Evolutionary conservation across 225 moss, liverwort and hornwort genomes (phyloP), one percentile per base, ranked within the genome.

Genomic region (Lunularia cruciata): DNA sequence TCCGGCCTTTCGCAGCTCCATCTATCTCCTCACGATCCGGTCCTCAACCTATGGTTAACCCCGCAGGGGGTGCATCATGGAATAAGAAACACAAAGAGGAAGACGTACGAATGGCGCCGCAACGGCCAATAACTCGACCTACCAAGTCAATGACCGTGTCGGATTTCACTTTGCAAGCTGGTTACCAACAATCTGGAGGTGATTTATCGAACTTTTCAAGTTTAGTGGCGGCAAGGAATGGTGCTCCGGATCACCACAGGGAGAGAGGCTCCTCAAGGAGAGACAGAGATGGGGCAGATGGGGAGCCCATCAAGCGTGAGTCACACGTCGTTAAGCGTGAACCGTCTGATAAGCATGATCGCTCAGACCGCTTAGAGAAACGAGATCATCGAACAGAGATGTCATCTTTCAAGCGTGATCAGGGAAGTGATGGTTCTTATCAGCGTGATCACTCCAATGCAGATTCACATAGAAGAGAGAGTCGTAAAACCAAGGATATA

Each of bases 31-130:
- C 90, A 10, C 86, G 89, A 56, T 98, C 98, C 53, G 98, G 98
- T 35, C 98, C 98, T 12, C 98, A 98, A 78, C 85, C 91, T 55
- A 84, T 89, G 74, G 73, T 88, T n/a, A 87, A 83, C 66, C 88
- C 86, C 10, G 52, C 83, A 62, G 78, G 75, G 8, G 86, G 89
- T 65, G 86, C 73, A 25, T 83, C 96, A 61, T 98, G 96, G 96
- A 77, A 75, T 42, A 98, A 91, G 80, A 98, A 91, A 67, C 87
- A 89, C 63, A 91, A 89, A 73, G 98, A 93, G 19, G 98, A 98
- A 57, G 98, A 98, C 56, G 54, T 84, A 60, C 77, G 91, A 73
- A 85, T 72, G 72, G 96, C 91, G 40, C 87, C 87, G 16, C 70
- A 89, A 48, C 98, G 95, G 28, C 80, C 81, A 32, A 68, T 85